A percentile compares a stretch with the other conserved stretches of the same genome.
phyloP scores from a whole-genome alignment of 345 rosid species.

The Citrus sp. region DNA sequence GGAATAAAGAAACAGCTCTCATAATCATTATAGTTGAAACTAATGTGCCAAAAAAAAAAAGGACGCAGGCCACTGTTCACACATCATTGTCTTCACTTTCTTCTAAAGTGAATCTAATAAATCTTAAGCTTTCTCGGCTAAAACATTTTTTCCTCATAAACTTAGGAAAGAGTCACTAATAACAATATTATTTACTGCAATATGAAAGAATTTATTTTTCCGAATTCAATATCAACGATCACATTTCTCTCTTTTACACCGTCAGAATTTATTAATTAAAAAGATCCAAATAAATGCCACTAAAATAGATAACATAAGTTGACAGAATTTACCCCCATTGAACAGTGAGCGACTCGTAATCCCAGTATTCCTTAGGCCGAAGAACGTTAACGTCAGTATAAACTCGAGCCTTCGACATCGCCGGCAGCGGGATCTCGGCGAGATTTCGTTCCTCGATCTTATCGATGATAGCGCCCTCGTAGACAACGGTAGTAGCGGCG shows the following conservation, averaged over 20 bases:
- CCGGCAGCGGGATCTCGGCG: slow-evolving; percentile 37
- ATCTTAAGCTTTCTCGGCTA: not conserved
- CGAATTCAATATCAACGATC: not conserved
- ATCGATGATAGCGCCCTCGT: slow-evolving; percentile 13
- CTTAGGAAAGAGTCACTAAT: not conserved
- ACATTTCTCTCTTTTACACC: not conserved
- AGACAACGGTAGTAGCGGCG: not conserved
- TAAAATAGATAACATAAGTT: not conserved
- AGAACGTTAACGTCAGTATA: slow-evolving; percentile 80
- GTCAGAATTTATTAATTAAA: not conserved
- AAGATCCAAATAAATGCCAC: not conserved
- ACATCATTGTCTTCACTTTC: not conserved
- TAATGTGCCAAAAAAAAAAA: not conserved
- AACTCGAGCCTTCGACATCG: slow-evolving; percentile 89
- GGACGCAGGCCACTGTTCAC: not conserved
- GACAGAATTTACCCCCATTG: slow-evolving; percentile 69
- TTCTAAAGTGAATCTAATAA: not conserved
- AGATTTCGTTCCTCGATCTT: slow-evolving; percentile 7
- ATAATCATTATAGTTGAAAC: not conserved
- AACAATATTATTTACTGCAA: not conserved
- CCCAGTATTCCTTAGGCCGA: slow-evolving; percentile 95
- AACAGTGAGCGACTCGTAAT: slow-evolving; percentile 72
- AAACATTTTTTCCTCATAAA: not conserved
- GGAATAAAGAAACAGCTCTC: not conserved
- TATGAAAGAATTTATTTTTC: not conserved